Evolutionary conservation across 2,329 filamentous ascomycete species (phyloP).

Genomic region (Ophiostoma australiae): DNA sequence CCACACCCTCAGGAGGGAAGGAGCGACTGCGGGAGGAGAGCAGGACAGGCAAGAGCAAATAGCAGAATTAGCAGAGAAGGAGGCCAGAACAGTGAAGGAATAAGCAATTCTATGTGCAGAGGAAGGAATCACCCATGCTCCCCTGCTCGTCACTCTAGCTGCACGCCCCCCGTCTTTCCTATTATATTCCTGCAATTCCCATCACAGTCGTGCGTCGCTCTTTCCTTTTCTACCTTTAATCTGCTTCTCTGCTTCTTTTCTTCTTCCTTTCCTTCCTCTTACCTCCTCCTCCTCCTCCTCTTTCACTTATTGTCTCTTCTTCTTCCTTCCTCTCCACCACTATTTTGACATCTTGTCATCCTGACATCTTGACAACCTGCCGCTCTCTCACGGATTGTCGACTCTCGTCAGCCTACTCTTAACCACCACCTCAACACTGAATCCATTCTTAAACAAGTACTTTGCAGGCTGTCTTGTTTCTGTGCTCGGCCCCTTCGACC

Average conservation of each 20-base stretch:
- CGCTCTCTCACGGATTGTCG: slow-evolving; percentile 8
- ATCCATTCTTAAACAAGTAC: slow-evolving; percentile 8
- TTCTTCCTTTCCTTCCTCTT: slow-evolving; percentile 12
- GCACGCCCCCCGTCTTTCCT: slow-evolving; percentile 15
- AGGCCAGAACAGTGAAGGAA: background rate
- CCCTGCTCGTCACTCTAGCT: slow-evolving; percentile 2
- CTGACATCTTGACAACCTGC: slow-evolving; percentile 7
- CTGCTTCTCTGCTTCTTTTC: background rate
- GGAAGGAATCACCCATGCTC: slow-evolving; percentile 1
- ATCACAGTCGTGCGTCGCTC: background rate
- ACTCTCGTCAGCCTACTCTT: background rate
- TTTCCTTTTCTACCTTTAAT: background rate
- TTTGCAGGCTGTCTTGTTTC: background rate
- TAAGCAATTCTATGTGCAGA: background rate
- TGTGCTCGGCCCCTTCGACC: background rate
- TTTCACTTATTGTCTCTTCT: background rate
- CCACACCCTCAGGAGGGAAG: slow-evolving; percentile 1
- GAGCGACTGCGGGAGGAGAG: background rate
- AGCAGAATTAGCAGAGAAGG: background rate
- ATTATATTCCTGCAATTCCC: slow-evolving; percentile 12
- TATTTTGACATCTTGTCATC: too few relatives aligned
- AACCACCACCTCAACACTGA: background rate
- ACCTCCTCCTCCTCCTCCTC: background rate
- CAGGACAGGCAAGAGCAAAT: background rate
- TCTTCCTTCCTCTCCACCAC: background rate